Evolutionary conservation across 2,329 filamentous ascomycete genomes (phyloP), one percentile per base, ranked within the genome.

Genomic region (Colletotrichum trifolii): DNA sequence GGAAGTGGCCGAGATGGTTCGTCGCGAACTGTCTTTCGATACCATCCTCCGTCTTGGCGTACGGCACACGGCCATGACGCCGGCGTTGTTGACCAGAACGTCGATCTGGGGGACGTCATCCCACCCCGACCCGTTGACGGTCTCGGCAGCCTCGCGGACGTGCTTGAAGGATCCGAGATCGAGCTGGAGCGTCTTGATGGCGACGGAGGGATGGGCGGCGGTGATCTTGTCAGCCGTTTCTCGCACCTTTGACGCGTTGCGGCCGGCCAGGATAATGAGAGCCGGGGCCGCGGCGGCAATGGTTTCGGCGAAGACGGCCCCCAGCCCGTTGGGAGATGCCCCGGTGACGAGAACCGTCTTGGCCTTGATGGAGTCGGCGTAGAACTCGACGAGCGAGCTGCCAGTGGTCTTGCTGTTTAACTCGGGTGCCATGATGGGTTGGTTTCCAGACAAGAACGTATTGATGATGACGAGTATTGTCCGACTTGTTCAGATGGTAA

Each of bases 221-320:
- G 60, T 54, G 58, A 85, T 74, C 54, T 72, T 70, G 4, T 78
- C 72, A n/a, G 74, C 74, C 0, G 79, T 78, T 2, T 75, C 71
- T 17, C 78, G 71, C 5, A 79, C 66, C 59, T 83, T 85, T 12
- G 73, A 55, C 6, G 70, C 55, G 49, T 73, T 81, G 61, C 83
- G 83, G 36, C 81, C 81, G 7, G 77, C 80, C 34, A 84, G 78
- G 54, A 83, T 81, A 59, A 86, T 78, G 34, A 78, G 70, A 2
- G 71, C 66, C 0, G 83, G 81, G 1, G 75, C 70, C 35, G 76
- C 77, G 10, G 75, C 69, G 17, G 82, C 81, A 46, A 83, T 72
- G 43, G 74, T 68, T 12, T 72, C 60, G 38, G 75, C 73, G 50
- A 80, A 81, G 7, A 68, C 61, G 35, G 74, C 73, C n/a, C 81